phyloP scores from a whole-genome alignment of 176 grass and related monocot genomes.

The Rhynchospora pubera region DNA sequence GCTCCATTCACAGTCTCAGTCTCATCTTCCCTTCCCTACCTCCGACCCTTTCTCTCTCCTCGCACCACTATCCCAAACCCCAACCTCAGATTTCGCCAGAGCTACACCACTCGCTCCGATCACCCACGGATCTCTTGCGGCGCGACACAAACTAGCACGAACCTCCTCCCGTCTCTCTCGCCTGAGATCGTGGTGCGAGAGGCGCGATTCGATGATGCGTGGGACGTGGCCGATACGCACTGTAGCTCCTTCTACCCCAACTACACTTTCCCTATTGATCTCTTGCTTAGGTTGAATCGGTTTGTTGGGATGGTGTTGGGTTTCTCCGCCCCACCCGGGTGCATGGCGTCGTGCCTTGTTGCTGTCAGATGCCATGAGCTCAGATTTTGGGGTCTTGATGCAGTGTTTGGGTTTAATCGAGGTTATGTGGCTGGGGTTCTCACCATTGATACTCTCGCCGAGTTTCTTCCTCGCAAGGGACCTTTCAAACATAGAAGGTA shows the following conservation, averaged over 20 bases:
- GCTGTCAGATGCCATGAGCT: constrained; percentile 50
- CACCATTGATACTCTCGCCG: constrained; percentile 66
- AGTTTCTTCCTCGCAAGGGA: constrained; percentile 90
- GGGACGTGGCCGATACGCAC: constrained; percentile 96
- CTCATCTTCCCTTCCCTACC: background rate
- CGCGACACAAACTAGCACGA: constrained; percentile 47
- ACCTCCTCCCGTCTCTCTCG: constrained; percentile 58
- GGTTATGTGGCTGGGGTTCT: constrained; percentile 69
- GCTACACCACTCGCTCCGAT: background rate
- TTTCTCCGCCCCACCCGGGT: constrained; percentile 68
- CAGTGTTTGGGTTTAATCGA: constrained; percentile 39
- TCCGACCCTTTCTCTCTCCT: background rate
- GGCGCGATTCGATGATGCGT: constrained; percentile 71
- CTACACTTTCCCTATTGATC: constrained; percentile 77
- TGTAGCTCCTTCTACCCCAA: constrained; percentile 90
- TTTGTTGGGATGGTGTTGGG: constrained; percentile 64
- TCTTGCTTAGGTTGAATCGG: constrained; percentile 68
- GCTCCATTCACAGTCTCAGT: background rate
- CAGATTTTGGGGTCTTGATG: constrained; percentile 31
- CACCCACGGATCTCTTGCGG: constrained; percentile 7
- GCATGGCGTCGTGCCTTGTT: constrained; percentile 85
- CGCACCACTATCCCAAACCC: background rate
- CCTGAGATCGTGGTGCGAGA: constrained; percentile 67
- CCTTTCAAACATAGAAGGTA: constrained; percentile 86
- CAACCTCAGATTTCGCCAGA: background rate